Evolutionary conservation across 495 filamentous ascomycete genomes (phyloP), one percentile per base, ranked within the genome.

Genomic region (Penicillium macrosclerotiorum): DNA sequence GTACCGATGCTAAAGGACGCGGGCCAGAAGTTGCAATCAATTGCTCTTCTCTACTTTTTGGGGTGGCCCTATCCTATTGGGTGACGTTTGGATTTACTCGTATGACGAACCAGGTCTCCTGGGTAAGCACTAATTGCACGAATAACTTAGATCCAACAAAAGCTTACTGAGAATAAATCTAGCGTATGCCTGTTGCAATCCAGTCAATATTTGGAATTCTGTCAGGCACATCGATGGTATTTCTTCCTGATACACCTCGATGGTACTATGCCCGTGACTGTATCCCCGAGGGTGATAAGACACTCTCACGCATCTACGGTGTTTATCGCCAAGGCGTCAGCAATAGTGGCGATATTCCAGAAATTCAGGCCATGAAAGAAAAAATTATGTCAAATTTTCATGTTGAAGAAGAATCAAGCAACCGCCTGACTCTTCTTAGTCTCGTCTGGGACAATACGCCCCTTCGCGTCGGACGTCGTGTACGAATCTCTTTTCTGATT

Each of bases 201-300:
- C 65, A 71, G 45, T 45, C 54, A 14, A 30, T 65, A 27, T 68
- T 69, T 37, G 59, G 59, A n/a, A 35, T 67, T 34, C 37, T n/a
- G n/a, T n/a, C n/a, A n/a, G 49, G 53, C 1, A 36, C 51, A 4
- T 51, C 37, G 7, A 65, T n/a, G n/a, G n/a, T 55, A 23, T 56
- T 65, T 35, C 47, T 65, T 2, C 62, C 66, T 22, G 67, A 71
- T 42, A 71, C 69, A 3, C 69, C 69, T 7, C 58, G 69, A 18
- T 71, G 67, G 67, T 68, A 68, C 38, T 67, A 71, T 42, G 62
- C 59, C 8, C 48, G 49, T 16, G 58, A 55, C n/a, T n/a, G 63
- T 4, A 39, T 44, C 17, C 59, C 61, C 12, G 64, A 72, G 45
- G 71, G 62, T 16, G 60, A 68, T 39, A 36, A 47, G 6, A 47